Evolutionary conservation across 768 basidiomycete species (phyloP).

Genomic region (Tricholoma flavovirens): DNA sequence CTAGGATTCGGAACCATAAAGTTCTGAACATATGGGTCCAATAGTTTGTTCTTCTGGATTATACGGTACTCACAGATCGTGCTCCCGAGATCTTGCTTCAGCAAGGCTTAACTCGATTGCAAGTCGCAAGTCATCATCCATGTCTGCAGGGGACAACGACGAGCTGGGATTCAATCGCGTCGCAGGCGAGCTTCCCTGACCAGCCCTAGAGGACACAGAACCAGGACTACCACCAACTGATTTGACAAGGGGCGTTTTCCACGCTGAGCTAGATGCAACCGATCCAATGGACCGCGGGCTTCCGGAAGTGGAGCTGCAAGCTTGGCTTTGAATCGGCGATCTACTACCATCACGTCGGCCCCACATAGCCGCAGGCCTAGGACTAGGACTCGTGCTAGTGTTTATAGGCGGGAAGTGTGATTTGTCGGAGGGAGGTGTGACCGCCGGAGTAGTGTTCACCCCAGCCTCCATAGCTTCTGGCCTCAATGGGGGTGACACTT

Average conservation of each 20-base stretch:
- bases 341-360: conserved; percentile 10
- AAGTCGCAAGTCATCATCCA: conserved; percentile 60
- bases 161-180: neutral
- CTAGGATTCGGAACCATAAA: neutral
- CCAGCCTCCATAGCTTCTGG: conserved; percentile 57
- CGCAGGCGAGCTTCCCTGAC: conserved; percentile 2
- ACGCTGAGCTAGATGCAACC: conserved; percentile 19
- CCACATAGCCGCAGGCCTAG: neutral
- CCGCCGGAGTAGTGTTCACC: conserved; percentile 18
- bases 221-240: conserved; percentile 13
- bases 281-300: neutral
- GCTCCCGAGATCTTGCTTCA: conserved; percentile 46
- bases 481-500: conserved; percentile 43
- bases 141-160: conserved; percentile 24
- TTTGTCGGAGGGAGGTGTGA: conserved; percentile 22
- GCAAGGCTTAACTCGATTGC: conserved; percentile 69
- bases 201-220: neutral
- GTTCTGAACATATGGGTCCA: neutral
- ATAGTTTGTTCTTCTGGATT: neutral
- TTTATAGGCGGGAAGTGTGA: conserved; percentile 15
- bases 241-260: conserved; percentile 31
- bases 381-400: conserved; percentile 25
- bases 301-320: neutral
- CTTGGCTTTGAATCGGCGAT: conserved; percentile 1
- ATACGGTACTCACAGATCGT: conserved; percentile 12